Evolutionary conservation across 2,329 filamentous ascomycete genomes (phyloP), one percentile per base, ranked within the genome.

Genomic region (Alternaria arbusti): DNA sequence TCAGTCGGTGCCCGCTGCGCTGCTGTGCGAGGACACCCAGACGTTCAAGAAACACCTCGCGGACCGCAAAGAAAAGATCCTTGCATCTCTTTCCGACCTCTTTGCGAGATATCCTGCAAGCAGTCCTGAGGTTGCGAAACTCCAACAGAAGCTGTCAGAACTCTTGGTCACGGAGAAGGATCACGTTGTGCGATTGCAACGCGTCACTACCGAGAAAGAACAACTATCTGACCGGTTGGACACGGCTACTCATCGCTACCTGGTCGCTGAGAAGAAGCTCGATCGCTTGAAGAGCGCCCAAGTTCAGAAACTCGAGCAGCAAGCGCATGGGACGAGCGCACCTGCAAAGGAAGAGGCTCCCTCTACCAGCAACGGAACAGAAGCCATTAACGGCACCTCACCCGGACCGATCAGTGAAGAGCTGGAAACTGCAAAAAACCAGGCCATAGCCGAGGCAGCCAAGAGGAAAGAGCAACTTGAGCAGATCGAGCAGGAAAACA

Each of bases 211-310:
- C 7, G 94, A 97, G 73, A 96, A 96, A 73, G 91, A 96, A 57
- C 89, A 92, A 70, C 85, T 97, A 4, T 93, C 93, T 50, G 92
- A 96, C 74, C 91, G 95, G 66, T 85, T 98, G 20, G 95, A 98
- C 76, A 90, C 89, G 32, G 96, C 95, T 15, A 97, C 94, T 6
- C 85, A 97, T 63, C 89, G 96, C 68, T 98, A 97, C 75, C 93
- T 98, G 84, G 92, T 96, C 70, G 96, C 96, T 0, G 96, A 99
- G 79, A 96, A 97, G 83, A 96, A 94, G 78, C 85, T 98, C 56
- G 96, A 99, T 78, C 89, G 96, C 46, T 88, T 91, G 23, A 95
- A 93, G 80, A 99, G 96, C 76, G 84, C 89, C 15, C 94, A 97
- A 61, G 94, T 97, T 2, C 92, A 94, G 65, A 97, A 97, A 78